These are phyloP conservation scores for Nannizziopsis arthrosporioides DNA, from an alignment of 2,329 filamentous ascomycete species.

Conservation along the genomic window DNA sequence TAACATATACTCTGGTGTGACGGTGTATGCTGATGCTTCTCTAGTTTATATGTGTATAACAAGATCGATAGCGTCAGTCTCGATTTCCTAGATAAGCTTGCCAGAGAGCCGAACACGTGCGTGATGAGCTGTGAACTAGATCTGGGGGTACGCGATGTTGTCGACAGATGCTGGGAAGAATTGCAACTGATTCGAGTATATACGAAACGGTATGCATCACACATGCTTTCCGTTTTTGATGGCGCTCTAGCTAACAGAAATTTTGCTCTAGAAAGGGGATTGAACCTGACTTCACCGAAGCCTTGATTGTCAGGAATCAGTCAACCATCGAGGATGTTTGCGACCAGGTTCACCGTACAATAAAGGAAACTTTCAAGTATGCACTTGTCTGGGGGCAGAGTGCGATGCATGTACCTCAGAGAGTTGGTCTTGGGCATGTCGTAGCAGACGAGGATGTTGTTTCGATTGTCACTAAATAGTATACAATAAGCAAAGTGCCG, in stretches of 20 bases:
- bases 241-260: neutral
- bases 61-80: slow-evolving; percentile 94
- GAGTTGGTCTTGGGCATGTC: slow-evolving; percentile 72
- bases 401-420: slow-evolving; percentile 84
- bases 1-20: neutral
- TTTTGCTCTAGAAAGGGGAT: slow-evolving; percentile 59
- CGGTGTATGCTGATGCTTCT: neutral
- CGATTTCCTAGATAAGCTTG: slow-evolving; percentile 83
- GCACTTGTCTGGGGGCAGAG: slow-evolving; percentile 96
- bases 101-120: slow-evolving; percentile 82
- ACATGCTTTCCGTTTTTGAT: neutral
- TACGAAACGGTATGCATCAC: slow-evolving; percentile 55
- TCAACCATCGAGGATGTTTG: slow-evolving; percentile 94
- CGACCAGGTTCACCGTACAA: slow-evolving; percentile 79
- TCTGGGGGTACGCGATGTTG: slow-evolving; percentile 81
- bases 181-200: slow-evolving; percentile 82
- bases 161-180: slow-evolving; percentile 92
- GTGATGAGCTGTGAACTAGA: slow-evolving; percentile 98
- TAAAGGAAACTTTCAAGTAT: slow-evolving; percentile 99
- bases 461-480: slow-evolving; percentile 47
- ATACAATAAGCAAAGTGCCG: neutral
- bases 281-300: slow-evolving; percentile 81
- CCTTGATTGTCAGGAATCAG: slow-evolving; percentile 78
- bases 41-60: slow-evolving; percentile 92
- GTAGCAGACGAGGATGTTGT: slow-evolving; percentile 62